Conservation (phyloP, 305 asterid species). For the Solanum hybrid region DNA sequence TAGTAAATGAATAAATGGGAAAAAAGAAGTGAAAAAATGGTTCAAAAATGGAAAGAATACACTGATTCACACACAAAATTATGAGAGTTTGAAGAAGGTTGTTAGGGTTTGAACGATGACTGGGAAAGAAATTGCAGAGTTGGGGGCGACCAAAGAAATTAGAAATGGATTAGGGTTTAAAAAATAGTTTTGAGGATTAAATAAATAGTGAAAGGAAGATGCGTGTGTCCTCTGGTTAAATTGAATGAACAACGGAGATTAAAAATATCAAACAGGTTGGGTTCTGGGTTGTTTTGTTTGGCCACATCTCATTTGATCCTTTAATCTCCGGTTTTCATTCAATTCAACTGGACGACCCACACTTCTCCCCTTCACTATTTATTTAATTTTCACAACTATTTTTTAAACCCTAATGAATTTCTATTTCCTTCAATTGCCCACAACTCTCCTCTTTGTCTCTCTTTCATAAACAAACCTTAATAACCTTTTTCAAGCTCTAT, state of each 20-base stretch:
- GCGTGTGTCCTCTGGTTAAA: too few relatives aligned
- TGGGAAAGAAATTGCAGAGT: background rate
- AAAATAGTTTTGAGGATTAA: background rate
- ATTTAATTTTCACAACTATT: background rate
- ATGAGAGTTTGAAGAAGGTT: background rate
- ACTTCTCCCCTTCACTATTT: background rate
- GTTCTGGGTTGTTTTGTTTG: background rate
- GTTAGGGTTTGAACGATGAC: background rate
- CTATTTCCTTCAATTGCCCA: background rate
- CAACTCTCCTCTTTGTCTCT: background rate
- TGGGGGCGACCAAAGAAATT: background rate
- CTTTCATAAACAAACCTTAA: background rate
- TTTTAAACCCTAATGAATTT: background rate
- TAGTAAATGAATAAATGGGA: background rate
- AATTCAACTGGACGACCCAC: background rate
- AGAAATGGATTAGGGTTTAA: background rate
- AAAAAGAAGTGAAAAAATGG: background rate
- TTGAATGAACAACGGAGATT: too few relatives aligned
- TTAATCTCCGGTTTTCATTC: background rate
- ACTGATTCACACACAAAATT: background rate
- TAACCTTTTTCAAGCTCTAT: background rate
- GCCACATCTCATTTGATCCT: background rate
- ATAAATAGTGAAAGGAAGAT: background rate
- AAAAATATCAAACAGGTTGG: background rate
- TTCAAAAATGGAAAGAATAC: background rate